Conservation (phyloP, 305 asterid genomes). For the Ilex paraguariensis region DNA sequence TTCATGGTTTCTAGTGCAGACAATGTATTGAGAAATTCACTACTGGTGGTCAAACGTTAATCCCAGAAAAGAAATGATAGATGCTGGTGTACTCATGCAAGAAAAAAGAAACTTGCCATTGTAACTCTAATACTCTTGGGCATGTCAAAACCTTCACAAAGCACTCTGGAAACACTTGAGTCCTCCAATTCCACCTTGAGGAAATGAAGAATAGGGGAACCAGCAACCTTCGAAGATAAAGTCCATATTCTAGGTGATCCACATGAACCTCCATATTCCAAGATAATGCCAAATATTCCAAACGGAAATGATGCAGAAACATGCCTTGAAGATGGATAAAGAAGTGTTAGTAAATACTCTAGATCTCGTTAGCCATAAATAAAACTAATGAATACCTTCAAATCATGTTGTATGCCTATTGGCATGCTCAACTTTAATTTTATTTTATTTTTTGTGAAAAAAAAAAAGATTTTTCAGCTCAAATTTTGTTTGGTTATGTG, state of each 20-base stretch:
- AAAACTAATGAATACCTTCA: background rate
- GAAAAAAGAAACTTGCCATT: constrained; percentile 31
- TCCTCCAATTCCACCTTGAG: constrained; percentile 56
- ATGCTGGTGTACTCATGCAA: too few species aligned
- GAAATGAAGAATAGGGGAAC: constrained; percentile 45
- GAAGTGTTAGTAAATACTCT: constrained; percentile 15
- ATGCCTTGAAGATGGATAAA: constrained; percentile 31
- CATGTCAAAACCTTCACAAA: constrained; percentile 33
- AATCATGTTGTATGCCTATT: too few species aligned
- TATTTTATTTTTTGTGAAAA: too few species aligned
- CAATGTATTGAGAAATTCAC: too few species aligned
- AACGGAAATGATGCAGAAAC: constrained; percentile 53
- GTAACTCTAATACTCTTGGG: constrained; percentile 9
- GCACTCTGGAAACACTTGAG: constrained; percentile 36
- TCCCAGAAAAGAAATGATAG: too few species aligned
- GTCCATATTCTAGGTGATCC: constrained; percentile 48
- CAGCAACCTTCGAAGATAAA: constrained; percentile 27
- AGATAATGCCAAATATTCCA: constrained; percentile 40
- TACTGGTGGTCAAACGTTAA: too few species aligned
- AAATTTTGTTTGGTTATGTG: too few species aligned
- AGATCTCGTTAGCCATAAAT: constrained; percentile 10
- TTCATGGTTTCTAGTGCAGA: too few species aligned
- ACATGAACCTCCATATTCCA: constrained; percentile 69
- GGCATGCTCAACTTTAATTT: too few species aligned
- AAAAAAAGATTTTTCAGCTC: too few species aligned